Evolutionary conservation across 1,139 yeast species (phyloP), one percentile per base, ranked within the genome.

Genomic region (Scheffersomyces segobiensis): DNA sequence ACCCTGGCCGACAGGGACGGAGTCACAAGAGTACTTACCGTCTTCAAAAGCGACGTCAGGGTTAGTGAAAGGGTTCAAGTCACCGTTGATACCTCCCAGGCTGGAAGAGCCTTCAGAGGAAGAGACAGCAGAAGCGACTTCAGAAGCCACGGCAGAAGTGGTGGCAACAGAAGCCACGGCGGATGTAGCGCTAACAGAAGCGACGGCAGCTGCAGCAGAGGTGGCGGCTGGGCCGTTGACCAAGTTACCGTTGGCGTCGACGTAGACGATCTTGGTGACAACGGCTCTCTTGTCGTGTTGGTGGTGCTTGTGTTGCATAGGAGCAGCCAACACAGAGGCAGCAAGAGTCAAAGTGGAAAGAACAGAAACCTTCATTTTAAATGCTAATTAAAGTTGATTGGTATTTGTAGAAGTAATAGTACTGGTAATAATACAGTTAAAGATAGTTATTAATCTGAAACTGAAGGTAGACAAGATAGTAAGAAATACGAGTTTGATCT

Each of bases 1-100:
- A 82, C 93, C 93, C 71, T 88, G 88, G 56, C 93, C 93, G 53
- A 85, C 75, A 63, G 89, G 91, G 77, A 88, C 85, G 52, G 81
- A 76, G 63, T 76, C 73, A 81, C 93, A 88, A 61, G 81, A 75
- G 67, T 85, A 72, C 57, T 79, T 83, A 74, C 92, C 93, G 68
- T 88, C 93, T 70, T 81, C 72, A 72, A 88, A 88, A 54, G 75
- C 77, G 59, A 72, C 77, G 56, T 80, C 67, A 62, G 93, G 92
- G 68, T 76, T 78, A 21, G 77, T 68, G 71, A 76, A 88, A 54
- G 82, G 73, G 22, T 76, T 61, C 64, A 88, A 82, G 69, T 87
- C 91, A 69, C 93, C 93, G 49, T 69, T 65, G 55, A 81, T 76
- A 58, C 81, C 77, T 53, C 77, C 71, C 49, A 74, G 61, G 46